A percentile compares a stretch with the other conserved stretches of the same genome.
phyloP scores from a whole-genome alignment of 2,329 filamentous ascomycete genomes.

The Leptographium wingfieldii region DNA sequence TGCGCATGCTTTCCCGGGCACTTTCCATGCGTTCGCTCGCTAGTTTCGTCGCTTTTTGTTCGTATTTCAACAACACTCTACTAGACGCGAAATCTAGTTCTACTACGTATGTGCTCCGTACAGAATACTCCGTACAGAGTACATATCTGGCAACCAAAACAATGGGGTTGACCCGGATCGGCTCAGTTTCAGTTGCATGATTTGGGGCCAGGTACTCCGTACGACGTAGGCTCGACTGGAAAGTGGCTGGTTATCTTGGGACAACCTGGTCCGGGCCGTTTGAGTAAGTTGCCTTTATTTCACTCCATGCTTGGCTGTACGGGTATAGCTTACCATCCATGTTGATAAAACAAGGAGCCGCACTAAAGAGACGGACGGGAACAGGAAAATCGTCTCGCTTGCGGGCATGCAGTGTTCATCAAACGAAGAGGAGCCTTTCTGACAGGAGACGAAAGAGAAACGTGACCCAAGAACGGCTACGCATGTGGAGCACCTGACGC shows the following conservation, averaged over 20 bases:
- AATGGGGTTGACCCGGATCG: neutral
- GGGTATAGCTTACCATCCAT: neutral
- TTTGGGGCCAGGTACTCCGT: neutral
- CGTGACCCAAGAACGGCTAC: neutral
- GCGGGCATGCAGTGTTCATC: neutral
- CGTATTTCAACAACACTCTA: conserved; percentile 6
- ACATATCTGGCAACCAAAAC: neutral
- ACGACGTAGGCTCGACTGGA: neutral
- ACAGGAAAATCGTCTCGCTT: neutral
- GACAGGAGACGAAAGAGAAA: neutral
- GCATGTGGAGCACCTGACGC: neutral
- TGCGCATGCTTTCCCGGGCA: neutral
- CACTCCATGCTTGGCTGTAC: neutral
- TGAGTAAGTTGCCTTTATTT: neutral
- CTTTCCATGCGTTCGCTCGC: neutral
- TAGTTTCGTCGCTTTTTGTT: conserved; percentile 2
- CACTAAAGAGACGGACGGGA: neutral
- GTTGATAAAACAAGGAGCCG: neutral
- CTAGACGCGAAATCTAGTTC: neutral
- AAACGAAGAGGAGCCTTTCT: neutral
- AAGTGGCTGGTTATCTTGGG: neutral
- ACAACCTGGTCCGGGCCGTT: neutral
- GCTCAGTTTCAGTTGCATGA: conserved; percentile 2
- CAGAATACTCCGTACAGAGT: neutral
- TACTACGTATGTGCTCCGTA: neutral